Percentiles rank a stretch among this genome's conserved stretches.
Evolutionary conservation across 2,329 filamentous ascomycete genomes (phyloP).

Genomic region (Colletotrichum filicis): DNA sequence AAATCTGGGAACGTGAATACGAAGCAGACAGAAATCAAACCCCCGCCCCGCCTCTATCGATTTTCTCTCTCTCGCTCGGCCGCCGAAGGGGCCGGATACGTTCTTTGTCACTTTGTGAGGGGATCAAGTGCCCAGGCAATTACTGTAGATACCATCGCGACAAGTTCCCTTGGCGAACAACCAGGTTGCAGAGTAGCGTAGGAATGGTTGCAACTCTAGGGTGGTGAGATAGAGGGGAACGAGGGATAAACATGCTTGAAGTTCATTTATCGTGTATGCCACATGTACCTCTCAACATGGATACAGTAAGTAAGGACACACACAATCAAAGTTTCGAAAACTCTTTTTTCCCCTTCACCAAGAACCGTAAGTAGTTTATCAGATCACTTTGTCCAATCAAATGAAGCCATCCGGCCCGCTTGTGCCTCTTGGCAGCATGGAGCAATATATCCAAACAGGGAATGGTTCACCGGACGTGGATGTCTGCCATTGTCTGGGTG

Average conservation of each 20-base stretch:
- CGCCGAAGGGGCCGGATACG: conserved; percentile 8
- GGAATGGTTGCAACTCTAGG: background rate
- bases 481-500: background rate
- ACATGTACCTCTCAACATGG: too few species aligned
- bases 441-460: conserved; percentile 9
- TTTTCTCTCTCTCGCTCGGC: conserved; percentile 1
- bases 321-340: background rate
- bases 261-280: too few species aligned
- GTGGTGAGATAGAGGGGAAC: background rate
- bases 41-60: background rate
- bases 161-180: conserved; percentile 12
- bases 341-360: background rate
- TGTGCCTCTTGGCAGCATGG: conserved; percentile 20
- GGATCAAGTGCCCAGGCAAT: background rate
- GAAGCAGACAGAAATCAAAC: background rate
- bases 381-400: conserved; percentile 20
- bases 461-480: background rate
- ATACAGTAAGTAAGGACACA: too few species aligned
- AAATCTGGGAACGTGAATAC: conserved; percentile 6
- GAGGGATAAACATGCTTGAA: background rate
- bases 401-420: conserved; percentile 1
- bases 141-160: background rate
- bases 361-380: conserved; percentile 10
- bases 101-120: background rate
- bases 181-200: conserved; percentile 11